phyloP scores from a whole-genome alignment of 768 basidiomycete species.

The Calocera viscosa region DNA sequence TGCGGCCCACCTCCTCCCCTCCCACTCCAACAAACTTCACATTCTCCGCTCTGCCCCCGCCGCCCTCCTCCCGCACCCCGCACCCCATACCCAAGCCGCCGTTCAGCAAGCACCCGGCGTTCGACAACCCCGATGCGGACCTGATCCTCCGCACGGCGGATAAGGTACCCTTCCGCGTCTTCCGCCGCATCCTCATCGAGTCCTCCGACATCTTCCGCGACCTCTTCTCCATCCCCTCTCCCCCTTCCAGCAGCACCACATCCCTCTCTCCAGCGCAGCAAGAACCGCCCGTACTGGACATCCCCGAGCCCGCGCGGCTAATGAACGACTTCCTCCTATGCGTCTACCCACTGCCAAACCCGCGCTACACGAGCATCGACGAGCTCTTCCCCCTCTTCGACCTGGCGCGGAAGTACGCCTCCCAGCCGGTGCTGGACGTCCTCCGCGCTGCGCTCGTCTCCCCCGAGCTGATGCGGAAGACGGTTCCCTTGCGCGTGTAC shows the following conservation, averaged over 20 bases:
- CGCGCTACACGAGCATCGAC: background rate
- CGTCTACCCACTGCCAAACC: background rate
- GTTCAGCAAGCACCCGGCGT: background rate
- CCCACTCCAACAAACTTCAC: background rate
- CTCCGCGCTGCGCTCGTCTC: background rate
- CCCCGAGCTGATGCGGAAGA: slow-evolving; percentile 1
- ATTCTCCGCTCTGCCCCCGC: background rate
- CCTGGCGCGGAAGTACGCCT: slow-evolving; percentile 1
- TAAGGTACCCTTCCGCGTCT: background rate
- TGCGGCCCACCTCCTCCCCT: background rate
- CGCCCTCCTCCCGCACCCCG: background rate
- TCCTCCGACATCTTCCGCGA: background rate
- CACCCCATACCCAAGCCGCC: background rate
- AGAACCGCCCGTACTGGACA: background rate
- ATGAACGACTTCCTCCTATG: slow-evolving; percentile 6
- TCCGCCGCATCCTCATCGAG: background rate
- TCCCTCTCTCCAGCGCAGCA: background rate
- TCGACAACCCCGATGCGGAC: slow-evolving; percentile 4
- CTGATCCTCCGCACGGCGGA: background rate
- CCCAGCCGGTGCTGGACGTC: background rate
- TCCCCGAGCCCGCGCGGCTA: background rate
- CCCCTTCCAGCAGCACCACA: background rate
- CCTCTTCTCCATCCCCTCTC: background rate
- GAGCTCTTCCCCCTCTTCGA: slow-evolving; percentile 1
- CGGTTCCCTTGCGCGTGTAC: background rate